These are phyloP conservation scores for Rhodosporidiobolus sp. DNA, from an alignment of 768 basidiomycete species.

Conservation along the genomic window DNA sequence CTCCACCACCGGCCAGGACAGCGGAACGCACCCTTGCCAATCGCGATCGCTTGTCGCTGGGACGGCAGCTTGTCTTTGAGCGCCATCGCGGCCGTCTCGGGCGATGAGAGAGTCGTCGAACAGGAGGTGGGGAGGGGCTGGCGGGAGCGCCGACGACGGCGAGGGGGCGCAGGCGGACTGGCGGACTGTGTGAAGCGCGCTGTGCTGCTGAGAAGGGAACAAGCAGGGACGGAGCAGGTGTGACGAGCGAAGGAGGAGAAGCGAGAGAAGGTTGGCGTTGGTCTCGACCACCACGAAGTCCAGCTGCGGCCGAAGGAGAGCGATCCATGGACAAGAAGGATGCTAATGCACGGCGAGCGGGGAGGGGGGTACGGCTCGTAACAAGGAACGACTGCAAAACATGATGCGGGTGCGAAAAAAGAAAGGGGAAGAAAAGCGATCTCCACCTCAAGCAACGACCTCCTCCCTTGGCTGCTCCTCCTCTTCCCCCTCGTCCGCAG, in stretches of 20 bases:
- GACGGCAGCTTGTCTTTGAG: background rate
- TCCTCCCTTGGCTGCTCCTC: background rate
- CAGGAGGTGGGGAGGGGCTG: background rate
- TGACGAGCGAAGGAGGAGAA: too few relatives aligned
- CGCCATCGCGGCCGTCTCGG: background rate
- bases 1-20: background rate
- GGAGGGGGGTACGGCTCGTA: background rate
- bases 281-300: too few relatives aligned
- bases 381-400: background rate
- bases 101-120: background rate
- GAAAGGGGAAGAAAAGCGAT: background rate
- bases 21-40: constrained; percentile 5
- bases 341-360: background rate
- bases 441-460: background rate
- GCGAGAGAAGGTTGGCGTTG: too few relatives aligned
- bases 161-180: too few relatives aligned
- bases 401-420: background rate
- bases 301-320: too few relatives aligned
- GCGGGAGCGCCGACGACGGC: background rate
- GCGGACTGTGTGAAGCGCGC: too few relatives aligned
- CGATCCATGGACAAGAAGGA: background rate
- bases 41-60: background rate
- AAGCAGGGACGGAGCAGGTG: too few relatives aligned
- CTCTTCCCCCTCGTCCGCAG: background rate
- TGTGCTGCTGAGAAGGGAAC: background rate